Percentiles rank a stretch among this genome's conserved stretches.
These are phyloP conservation scores for Kluyveromyces marxianus DNA, from an alignment of 1,139 yeast species.

Conservation along the genomic window DNA sequence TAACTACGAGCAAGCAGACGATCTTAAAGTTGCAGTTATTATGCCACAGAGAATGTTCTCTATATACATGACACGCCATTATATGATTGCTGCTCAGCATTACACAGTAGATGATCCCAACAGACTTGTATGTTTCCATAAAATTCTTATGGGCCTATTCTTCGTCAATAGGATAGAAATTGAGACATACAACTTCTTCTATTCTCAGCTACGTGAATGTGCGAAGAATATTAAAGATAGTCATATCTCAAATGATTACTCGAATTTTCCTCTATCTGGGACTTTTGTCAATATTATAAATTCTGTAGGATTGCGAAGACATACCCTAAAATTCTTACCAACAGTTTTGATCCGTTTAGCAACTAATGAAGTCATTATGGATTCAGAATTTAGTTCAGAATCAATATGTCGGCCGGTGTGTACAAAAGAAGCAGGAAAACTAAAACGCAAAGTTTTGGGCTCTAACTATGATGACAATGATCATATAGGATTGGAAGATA, in stretches of 20 bases:
- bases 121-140: constrained; percentile 9
- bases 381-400: neutral
- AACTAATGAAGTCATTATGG: constrained; percentile 4
- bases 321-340: neutral
- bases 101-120: constrained; percentile 15
- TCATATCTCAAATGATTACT: neutral
- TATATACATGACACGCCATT: constrained; percentile 16
- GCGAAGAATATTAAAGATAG: neutral
- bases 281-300: constrained; percentile 3
- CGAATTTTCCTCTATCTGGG: constrained; percentile 1
- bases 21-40: constrained; percentile 8
- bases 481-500: neutral
- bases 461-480: neutral
- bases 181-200: constrained; percentile 5
- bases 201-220: neutral
- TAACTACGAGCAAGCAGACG: constrained; percentile 10
- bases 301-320: neutral
- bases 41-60: constrained; percentile 10
- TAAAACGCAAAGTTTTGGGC: constrained; percentile 2
- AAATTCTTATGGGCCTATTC: constrained; percentile 16
- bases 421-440: constrained; percentile 1
- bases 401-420: neutral
- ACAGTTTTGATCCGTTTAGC: neutral
- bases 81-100: constrained; percentile 16
- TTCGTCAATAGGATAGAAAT: constrained; percentile 15